Base-by-base conservation (phyloP, 441 rosid genomes). In the Erysimum pusillum region DNA sequence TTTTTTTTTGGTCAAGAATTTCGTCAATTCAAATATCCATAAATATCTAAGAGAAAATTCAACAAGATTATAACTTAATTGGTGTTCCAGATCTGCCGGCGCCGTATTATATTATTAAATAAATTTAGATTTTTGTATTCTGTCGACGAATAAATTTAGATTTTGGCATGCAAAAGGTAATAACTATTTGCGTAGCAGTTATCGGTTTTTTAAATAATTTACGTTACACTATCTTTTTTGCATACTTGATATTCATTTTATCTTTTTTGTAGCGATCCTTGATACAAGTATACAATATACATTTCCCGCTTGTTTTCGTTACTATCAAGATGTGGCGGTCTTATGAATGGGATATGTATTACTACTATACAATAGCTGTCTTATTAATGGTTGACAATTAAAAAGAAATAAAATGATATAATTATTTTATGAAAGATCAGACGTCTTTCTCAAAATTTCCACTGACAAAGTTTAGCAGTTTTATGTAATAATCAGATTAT, bases 31-130 rank as follows among this genome's bases (percentile, higher is more conserved):
- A 57, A 53, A 61, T 69, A 76, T 42, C 49, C 41, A 38, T 34
- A 42, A 67, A 73, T 1, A 75, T 69, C 58, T 49, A 59, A 38
- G 6, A 69, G 80, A 77, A 77, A 38, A 31, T 39, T 77, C 76
- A 77, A 71, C 67, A 15, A 2, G 7, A 46, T 17, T 76, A 54
- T 62, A 38, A 41, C 52, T 51, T 52, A 34, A 31, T 6, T 53
- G 71, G 53, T 38, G 67, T 56, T 46, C 71, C 61, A 53, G 22
- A 53, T 70, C 51, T 76, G 67, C 67, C 76, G 71, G 71, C 66
- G 54, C 54, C 36, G 62, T 28, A 48, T 17, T 70, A 39, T n/a
- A 42, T 11, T 25, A 15, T 36, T 46, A 11, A 41, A 60, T 14
- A 15, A 12, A 2, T 31, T 15, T 38, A 6, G 5, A 7, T 11